phyloP scores from a whole-genome alignment of 805 yeast species.

The Cyberlindnera veronae region DNA sequence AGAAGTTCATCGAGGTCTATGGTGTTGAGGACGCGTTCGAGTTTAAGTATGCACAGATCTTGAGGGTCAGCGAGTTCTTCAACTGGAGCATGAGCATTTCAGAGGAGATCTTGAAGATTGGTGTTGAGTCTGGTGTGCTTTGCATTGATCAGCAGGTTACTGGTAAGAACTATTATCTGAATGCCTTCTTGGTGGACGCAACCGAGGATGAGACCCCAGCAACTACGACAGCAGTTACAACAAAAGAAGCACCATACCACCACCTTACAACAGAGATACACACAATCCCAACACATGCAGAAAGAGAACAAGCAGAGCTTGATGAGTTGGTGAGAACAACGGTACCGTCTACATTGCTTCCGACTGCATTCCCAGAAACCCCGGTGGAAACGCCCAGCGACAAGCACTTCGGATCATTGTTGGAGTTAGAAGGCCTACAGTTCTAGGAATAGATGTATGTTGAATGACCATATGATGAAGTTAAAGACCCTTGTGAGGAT shows the following conservation, averaged over 20 bases:
- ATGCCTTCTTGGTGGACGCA: conserved; percentile 28
- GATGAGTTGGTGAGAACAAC: conserved; percentile 1
- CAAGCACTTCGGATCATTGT: neutral
- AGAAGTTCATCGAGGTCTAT: conserved; percentile 27
- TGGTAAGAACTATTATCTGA: conserved; percentile 62
- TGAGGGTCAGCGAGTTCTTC: conserved; percentile 33
- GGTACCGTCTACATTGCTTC: conserved; percentile 1
- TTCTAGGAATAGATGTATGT: conserved; percentile 1
- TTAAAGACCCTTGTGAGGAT: neutral
- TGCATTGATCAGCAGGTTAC: conserved; percentile 66
- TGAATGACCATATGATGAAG: neutral
- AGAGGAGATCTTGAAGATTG: conserved; percentile 57
- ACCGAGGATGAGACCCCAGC: neutral
- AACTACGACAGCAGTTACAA: no score
- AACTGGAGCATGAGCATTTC: conserved; percentile 68
- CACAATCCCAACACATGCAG: no score
- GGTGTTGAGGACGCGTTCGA: conserved; percentile 29
- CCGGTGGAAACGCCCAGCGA: neutral
- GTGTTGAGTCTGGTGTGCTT: conserved; percentile 53
- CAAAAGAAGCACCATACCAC: no score
- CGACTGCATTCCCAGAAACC: conserved; percentile 5
- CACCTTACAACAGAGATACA: no score
- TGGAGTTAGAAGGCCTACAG: conserved; percentile 20
- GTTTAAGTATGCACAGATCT: conserved; percentile 23
- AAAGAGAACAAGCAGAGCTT: neutral